Conservation (phyloP, 176 grass and related monocot genomes). For the Olyra latifolia region DNA sequence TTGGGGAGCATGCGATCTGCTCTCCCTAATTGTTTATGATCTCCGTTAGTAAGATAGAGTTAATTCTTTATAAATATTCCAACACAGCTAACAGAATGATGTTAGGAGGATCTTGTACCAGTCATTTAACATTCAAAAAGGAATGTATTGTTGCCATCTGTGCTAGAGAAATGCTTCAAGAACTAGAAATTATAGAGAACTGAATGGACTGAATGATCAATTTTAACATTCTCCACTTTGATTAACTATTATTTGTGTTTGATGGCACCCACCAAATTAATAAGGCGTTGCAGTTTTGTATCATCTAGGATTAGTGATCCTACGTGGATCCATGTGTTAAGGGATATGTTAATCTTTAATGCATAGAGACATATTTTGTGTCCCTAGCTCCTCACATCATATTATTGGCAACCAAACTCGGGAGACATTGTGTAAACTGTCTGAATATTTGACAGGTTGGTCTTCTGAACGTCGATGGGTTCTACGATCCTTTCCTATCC, state of each 20-base stretch:
- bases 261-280: slow-evolving; percentile 14
- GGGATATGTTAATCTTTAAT: neutral
- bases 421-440: neutral
- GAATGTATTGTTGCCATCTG: slow-evolving; percentile 43
- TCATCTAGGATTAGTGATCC: slow-evolving; percentile 21
- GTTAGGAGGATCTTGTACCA: slow-evolving; percentile 37
- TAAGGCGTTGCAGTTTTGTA: neutral
- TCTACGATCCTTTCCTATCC: slow-evolving; percentile 77
- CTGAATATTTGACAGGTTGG: slow-evolving; percentile 61
- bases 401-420: neutral
- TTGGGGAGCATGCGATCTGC: slow-evolving; percentile 43
- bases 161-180: slow-evolving; percentile 25
- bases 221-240: neutral
- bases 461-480: slow-evolving; percentile 87
- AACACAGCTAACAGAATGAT: slow-evolving; percentile 42
- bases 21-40: slow-evolving; percentile 46
- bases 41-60: slow-evolving; percentile 10
- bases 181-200: slow-evolving; percentile 12
- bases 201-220: slow-evolving; percentile 10
- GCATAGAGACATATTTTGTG: neutral
- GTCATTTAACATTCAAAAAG: slow-evolving; percentile 30
- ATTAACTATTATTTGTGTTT: slow-evolving; percentile 16
- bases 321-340: neutral
- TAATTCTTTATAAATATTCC: slow-evolving; percentile 39
- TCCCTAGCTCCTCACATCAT: neutral